Conservation (phyloP, 768 basidiomycete species). For the Kwoniella sp. region DNA sequence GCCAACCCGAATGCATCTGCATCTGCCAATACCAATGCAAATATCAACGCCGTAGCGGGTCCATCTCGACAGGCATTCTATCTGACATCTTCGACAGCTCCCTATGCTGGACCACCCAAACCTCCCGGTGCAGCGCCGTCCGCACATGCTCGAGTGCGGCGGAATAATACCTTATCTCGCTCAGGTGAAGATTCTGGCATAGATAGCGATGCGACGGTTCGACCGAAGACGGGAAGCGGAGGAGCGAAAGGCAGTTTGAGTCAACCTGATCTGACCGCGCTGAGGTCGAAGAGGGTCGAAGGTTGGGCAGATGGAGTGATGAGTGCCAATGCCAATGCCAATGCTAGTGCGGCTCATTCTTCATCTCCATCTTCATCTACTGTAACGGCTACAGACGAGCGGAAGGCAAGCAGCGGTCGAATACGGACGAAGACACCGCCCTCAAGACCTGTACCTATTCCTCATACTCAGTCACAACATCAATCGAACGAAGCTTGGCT, state of each 20-base stretch:
- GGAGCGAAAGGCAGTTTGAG: conserved; percentile 17
- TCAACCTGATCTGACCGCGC: conserved; percentile 21
- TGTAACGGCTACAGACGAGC: not conserved
- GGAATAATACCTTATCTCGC: not conserved
- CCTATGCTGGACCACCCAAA: not conserved
- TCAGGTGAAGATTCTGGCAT: conserved; percentile 17
- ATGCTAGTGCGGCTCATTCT: not conserved
- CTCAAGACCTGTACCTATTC: not conserved
- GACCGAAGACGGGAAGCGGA: not conserved
- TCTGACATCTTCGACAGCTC: not conserved
- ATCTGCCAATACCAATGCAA: too few relatives aligned
- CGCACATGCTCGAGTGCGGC: not conserved
- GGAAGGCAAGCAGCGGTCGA: not conserved
- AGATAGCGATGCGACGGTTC: conserved; percentile 21
- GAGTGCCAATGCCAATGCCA: not conserved
- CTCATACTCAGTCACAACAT: not conserved
- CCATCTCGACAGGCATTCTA: not conserved
- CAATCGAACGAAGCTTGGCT: conserved; percentile 14
- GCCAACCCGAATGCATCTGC: not conserved
- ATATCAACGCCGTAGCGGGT: not conserved
- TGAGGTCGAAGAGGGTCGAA: conserved; percentile 20
- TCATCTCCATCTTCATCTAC: too few relatives aligned
- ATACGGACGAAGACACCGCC: conserved; percentile 11
- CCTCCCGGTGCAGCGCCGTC: not conserved
- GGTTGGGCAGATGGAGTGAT: conserved; percentile 20